Conservation (phyloP, 2,329 filamentous ascomycete genomes). For the Diplocarpon rosae region DNA sequence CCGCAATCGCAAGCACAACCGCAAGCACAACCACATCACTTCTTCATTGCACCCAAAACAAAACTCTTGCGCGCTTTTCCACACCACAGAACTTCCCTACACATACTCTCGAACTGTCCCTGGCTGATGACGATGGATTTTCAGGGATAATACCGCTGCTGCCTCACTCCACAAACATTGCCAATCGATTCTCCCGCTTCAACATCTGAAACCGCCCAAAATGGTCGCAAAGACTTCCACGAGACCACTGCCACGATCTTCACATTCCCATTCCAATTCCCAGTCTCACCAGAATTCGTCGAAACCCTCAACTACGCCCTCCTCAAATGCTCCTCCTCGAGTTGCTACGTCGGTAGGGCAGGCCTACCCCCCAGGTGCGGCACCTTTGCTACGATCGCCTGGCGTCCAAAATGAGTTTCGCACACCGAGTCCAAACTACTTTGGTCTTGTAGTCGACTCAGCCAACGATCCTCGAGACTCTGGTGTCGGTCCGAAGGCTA, state of each 20-base stretch:
- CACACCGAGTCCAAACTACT: conserved; percentile 72
- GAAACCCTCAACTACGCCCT: conserved; percentile 17
- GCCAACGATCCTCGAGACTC: conserved; percentile 51
- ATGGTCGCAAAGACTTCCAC: conserved; percentile 24
- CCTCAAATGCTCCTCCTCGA: conserved; percentile 14
- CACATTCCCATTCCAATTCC: conserved; percentile 21
- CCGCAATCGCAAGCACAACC: too few species aligned
- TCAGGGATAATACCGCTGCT: conserved; percentile 3
- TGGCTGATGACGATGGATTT: conserved; percentile 4
- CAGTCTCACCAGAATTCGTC: conserved; percentile 15
- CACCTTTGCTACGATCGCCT: conserved; percentile 20
- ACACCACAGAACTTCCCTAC: too few species aligned
- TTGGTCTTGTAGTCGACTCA: conserved; percentile 61
- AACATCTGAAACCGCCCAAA: conserved; percentile 22
- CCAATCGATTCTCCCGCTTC: not conserved
- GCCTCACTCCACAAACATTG: not conserved
- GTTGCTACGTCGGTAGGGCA: conserved; percentile 22
- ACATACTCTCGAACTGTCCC: too few species aligned
- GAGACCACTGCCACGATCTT: conserved; percentile 22
- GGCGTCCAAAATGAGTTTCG: conserved; percentile 24
- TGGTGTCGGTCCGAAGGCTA: conserved; percentile 48
- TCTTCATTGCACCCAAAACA: too few species aligned
- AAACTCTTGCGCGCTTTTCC: too few species aligned
- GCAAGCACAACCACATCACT: too few species aligned
- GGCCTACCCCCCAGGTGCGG: conserved; percentile 14